A percentile compares a stretch with the other conserved stretches of the same genome.
Evolutionary conservation across 164 flowering plant species (phyloP).

Genomic region (Cinnamomum micranthum): DNA sequence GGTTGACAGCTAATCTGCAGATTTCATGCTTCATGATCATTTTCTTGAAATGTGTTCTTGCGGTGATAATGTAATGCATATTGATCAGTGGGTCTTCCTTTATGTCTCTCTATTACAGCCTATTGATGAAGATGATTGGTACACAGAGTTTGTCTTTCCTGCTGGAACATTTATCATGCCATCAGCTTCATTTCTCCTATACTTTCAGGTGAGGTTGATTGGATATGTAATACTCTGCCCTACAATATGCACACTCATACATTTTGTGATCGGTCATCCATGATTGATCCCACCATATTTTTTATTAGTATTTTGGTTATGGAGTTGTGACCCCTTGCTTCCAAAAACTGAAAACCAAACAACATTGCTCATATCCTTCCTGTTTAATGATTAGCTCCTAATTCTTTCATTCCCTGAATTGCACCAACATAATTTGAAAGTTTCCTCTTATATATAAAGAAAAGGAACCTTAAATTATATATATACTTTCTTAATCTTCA

Average conservation of each 20-base stretch:
- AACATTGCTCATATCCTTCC: background rate
- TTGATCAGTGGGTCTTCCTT: background rate
- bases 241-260: too few relatives aligned
- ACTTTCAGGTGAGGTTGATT: conserved; percentile 22
- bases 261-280: background rate
- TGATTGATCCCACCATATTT: background rate
- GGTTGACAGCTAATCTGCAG: background rate
- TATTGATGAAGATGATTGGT: conserved; percentile 17
- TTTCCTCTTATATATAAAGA: background rate
- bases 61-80: background rate
- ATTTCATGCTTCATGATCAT: background rate
- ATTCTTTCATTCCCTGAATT: background rate
- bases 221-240: background rate
- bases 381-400: background rate
- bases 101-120: background rate
- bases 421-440: background rate
- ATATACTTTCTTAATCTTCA: background rate
- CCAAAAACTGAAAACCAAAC: background rate
- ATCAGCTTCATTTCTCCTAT: conserved; percentile 18
- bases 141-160: conserved; percentile 12
- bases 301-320: background rate
- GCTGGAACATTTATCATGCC: conserved; percentile 18
- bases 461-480: background rate
- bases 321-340: background rate
- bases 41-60: background rate